phyloP scores from a whole-genome alignment of 352 stramenopile genomes.

The Pythium grandisporangium region DNA sequence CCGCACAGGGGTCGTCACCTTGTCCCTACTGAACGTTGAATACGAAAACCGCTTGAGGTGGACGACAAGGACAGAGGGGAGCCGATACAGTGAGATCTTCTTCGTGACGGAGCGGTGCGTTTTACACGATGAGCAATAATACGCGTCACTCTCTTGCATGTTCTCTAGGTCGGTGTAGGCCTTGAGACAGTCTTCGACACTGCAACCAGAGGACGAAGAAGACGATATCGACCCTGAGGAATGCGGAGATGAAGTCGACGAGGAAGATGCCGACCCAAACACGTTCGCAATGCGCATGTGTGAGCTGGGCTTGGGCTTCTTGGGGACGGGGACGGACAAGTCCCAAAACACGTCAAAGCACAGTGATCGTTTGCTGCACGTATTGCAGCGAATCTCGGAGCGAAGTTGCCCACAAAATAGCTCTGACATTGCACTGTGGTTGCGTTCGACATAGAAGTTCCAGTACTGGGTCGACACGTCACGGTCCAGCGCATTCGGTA shows the following conservation, averaged over 20 bases:
- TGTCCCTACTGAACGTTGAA: constrained; percentile 68
- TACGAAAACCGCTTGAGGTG: constrained; percentile 88
- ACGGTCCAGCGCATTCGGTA: constrained; percentile 31
- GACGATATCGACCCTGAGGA: background rate
- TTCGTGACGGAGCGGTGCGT: constrained; percentile 57
- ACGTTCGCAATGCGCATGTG: constrained; percentile 8
- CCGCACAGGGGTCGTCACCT: constrained; percentile 56
- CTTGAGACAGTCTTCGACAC: constrained; percentile 59
- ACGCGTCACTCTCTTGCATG: constrained; percentile 51
- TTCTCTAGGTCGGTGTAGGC: constrained; percentile 66
- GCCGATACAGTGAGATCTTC: constrained; percentile 67
- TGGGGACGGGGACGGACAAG: constrained; percentile 58
- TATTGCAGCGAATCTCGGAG: constrained; percentile 66
- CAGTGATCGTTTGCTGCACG: constrained; percentile 57
- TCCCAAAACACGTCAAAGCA: constrained; percentile 87
- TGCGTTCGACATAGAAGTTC: constrained; percentile 68
- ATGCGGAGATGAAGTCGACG: background rate
- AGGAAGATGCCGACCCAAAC: background rate
- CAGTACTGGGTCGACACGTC: constrained; percentile 81
- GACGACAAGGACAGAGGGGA: constrained; percentile 78
- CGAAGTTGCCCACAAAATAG: constrained; percentile 78
- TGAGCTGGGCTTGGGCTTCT: constrained; percentile 34
- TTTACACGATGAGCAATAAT: constrained; percentile 71
- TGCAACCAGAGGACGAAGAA: constrained; percentile 13
- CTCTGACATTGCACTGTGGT: constrained; percentile 58